phyloP scores from a whole-genome alignment of 345 rosid species.

The Boechera divaricarpa region DNA sequence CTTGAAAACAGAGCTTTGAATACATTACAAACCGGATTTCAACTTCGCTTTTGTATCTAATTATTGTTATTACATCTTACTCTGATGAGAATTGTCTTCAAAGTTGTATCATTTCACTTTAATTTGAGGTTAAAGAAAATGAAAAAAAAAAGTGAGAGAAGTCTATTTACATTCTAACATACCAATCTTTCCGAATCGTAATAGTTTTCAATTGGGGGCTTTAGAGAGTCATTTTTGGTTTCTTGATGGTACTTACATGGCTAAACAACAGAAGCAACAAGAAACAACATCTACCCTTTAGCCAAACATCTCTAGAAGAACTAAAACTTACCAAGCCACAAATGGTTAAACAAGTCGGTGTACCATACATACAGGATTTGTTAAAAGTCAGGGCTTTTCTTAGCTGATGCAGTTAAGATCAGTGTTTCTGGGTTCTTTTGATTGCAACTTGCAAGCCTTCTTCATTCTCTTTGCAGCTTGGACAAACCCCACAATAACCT shows the following conservation, averaged over 20 bases:
- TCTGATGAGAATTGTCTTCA: not conserved
- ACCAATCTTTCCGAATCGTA: not conserved
- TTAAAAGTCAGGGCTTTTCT: conserved; percentile 30
- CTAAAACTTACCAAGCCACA: conserved; percentile 40
- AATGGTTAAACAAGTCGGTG: conserved; percentile 36
- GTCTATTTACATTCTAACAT: conserved; percentile 37
- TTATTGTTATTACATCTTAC: not conserved
- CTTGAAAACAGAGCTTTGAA: not conserved
- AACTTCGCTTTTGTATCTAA: not conserved
- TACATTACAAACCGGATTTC: not conserved
- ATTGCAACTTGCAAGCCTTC: conserved; percentile 59
- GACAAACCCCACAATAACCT: conserved; percentile 90
- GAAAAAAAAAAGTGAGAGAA: not conserved
- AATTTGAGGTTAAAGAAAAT: not conserved
- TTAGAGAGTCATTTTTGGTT: conserved; percentile 23
- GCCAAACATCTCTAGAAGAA: conserved; percentile 26
- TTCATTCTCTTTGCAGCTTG: conserved; percentile 92
- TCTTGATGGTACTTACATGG: conserved; percentile 41
- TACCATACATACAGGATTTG: conserved; percentile 26
- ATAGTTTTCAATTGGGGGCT: conserved; percentile 27
- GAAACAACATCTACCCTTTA: conserved; percentile 40
- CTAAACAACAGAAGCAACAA: conserved; percentile 36
- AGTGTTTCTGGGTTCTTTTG: conserved; percentile 40
- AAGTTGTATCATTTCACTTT: not conserved
- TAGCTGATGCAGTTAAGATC: conserved; percentile 50